Percentiles rank a stretch among this genome's conserved stretches.
phyloP scores from a whole-genome alignment of 1,284 basidiomycete genomes.

The Heterobasidion occidentale region DNA sequence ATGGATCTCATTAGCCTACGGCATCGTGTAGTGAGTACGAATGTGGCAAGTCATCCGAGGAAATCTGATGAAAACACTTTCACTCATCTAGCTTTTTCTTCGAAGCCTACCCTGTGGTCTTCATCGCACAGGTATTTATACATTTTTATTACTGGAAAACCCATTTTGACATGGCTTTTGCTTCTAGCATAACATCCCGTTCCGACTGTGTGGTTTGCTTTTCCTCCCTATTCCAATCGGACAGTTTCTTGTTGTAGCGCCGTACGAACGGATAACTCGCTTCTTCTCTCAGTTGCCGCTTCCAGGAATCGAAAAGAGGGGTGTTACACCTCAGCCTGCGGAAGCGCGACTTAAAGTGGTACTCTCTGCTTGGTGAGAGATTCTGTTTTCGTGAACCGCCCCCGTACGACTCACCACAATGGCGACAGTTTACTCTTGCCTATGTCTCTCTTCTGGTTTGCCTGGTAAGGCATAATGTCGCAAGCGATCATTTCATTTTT shows the following conservation, averaged over 20 bases:
- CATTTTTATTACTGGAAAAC: not conserved
- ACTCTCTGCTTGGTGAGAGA: slow-evolving; percentile 9
- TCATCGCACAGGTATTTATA: slow-evolving; percentile 13
- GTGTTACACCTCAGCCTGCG: slow-evolving; percentile 1
- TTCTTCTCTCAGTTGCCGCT: slow-evolving; percentile 11
- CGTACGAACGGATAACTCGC: slow-evolving; percentile 2
- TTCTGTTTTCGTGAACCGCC: too few species aligned
- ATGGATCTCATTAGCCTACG: slow-evolving; percentile 19
- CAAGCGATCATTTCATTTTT: not conserved
- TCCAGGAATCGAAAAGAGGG: slow-evolving; percentile 13
- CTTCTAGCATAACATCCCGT: slow-evolving; percentile 13
- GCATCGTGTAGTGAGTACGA: slow-evolving; percentile 19
- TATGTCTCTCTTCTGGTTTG: slow-evolving; percentile 22
- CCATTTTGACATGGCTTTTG: not conserved
- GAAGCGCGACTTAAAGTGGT: slow-evolving; percentile 14
- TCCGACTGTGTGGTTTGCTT: slow-evolving; percentile 14
- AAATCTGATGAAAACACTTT: too few species aligned
- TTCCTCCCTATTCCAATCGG: slow-evolving; percentile 14
- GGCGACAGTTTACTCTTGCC: slow-evolving; percentile 14
- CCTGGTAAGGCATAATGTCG: slow-evolving; percentile 14
- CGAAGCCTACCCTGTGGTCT: slow-evolving; percentile 20
- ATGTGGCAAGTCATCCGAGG: too few species aligned
- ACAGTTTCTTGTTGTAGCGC: slow-evolving; percentile 11
- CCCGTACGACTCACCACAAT: not conserved
- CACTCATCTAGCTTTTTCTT: slow-evolving; percentile 16